Percentiles rank a stretch among this genome's conserved stretches.
These are phyloP conservation scores for Linanthus parryae DNA, from an alignment of 148 eudicot genomes.

Conservation along the genomic window DNA sequence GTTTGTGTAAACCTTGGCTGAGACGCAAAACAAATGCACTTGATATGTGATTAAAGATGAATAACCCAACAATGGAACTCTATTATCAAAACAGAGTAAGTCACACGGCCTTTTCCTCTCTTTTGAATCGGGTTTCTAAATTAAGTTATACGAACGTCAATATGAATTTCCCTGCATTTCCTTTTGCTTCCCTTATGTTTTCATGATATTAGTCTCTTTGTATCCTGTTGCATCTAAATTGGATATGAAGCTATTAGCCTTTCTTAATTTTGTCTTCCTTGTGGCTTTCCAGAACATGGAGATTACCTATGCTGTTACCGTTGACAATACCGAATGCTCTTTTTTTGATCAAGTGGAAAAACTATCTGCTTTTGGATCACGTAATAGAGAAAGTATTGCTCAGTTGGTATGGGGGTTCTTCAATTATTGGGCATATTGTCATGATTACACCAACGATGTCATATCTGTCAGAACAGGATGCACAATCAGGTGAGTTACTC, in stretches of 20 bases:
- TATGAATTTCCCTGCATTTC: too few species aligned
- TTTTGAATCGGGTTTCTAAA: too few species aligned
- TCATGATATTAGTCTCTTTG: too few species aligned
- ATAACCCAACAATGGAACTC: too few species aligned
- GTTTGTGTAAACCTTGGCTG: too few species aligned
- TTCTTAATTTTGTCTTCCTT: not conserved
- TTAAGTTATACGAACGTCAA: too few species aligned
- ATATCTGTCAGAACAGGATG: conserved; percentile 76
- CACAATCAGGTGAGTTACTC: conserved; percentile 58
- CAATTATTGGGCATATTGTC: conserved; percentile 90
- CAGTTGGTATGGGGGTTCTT: conserved; percentile 88
- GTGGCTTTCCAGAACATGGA: conserved; percentile 57
- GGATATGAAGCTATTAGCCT: not conserved
- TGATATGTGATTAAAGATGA: too few species aligned
- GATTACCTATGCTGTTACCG: conserved; percentile 49
- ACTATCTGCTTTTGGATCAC: conserved; percentile 64
- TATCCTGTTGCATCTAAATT: too few species aligned
- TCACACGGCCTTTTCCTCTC: too few species aligned
- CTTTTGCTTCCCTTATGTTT: too few species aligned
- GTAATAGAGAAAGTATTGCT: conserved; percentile 63
- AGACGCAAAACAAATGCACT: too few species aligned
- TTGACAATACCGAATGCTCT: conserved; percentile 59
- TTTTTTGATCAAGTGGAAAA: conserved; percentile 82
- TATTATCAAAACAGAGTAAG: too few species aligned
- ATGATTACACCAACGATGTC: conserved; percentile 78